phyloP scores from a whole-genome alignment of 305 asterid species.

The Fraxinus floribunda region DNA sequence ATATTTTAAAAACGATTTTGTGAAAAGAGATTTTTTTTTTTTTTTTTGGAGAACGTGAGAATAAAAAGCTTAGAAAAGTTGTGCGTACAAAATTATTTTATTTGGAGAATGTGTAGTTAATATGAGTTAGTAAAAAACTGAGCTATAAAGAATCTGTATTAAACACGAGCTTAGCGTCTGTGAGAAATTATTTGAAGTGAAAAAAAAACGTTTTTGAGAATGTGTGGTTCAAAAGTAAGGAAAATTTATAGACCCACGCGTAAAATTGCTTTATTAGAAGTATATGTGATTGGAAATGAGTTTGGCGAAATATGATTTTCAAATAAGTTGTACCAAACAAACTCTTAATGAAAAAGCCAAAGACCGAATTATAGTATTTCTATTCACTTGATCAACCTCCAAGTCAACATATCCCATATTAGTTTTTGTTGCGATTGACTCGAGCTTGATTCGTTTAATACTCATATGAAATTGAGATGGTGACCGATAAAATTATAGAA shows the following conservation, averaged over 20 bases:
- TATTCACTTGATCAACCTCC: not conserved
- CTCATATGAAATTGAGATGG: not conserved
- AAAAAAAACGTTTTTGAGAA: not conserved
- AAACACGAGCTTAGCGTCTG: not conserved
- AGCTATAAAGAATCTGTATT: not conserved
- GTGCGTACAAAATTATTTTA: not conserved
- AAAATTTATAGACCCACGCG: not conserved
- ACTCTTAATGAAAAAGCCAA: not conserved
- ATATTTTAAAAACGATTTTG: not conserved
- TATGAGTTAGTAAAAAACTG: not conserved
- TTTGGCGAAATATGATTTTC: not conserved
- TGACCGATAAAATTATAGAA: not conserved
- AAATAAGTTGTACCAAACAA: not conserved
- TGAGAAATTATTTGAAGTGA: not conserved
- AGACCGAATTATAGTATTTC: not conserved
- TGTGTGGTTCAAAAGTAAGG: not conserved
- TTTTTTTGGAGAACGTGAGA: not conserved
- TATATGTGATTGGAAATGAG: not conserved
- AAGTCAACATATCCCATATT: not conserved
- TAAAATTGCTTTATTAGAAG: not conserved
- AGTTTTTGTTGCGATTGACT: not conserved
- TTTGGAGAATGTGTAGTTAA: not conserved
- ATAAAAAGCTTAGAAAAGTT: not conserved
- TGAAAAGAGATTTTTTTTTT: not conserved
- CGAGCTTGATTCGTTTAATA: not conserved